These are phyloP conservation scores for Coprinellus micaceus DNA, from an alignment of 768 basidiomycete genomes.

Conservation along the genomic window DNA sequence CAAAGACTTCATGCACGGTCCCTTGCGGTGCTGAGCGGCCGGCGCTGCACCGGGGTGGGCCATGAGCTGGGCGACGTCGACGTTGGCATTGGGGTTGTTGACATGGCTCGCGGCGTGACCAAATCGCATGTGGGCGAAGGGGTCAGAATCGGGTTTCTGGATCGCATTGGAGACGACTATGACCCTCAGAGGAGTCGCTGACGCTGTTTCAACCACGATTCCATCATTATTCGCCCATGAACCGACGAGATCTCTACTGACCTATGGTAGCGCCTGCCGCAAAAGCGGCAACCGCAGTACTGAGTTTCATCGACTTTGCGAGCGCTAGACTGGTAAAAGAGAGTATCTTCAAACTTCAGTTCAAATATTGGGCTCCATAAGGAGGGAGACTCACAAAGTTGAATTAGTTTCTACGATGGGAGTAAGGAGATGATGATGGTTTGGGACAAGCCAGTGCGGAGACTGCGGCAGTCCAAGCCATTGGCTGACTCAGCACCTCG, in stretches of 20 bases:
- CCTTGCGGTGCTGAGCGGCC: slow-evolving; percentile 9
- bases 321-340: neutral
- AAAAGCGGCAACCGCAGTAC: slow-evolving; percentile 30
- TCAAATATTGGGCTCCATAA: too few relatives aligned
- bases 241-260: slow-evolving; percentile 16
- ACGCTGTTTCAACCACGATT: slow-evolving; percentile 19
- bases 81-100: neutral
- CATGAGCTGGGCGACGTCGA: neutral
- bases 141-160: slow-evolving; percentile 10
- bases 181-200: slow-evolving; percentile 50
- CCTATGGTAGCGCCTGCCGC: slow-evolving; percentile 34
- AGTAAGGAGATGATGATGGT: too few relatives aligned
- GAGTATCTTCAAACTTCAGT: neutral
- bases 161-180: slow-evolving; percentile 27
- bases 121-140: slow-evolving; percentile 14
- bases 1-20: slow-evolving; percentile 14
- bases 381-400: too few relatives aligned
- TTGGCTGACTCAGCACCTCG: too few relatives aligned
- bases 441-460: too few relatives aligned
- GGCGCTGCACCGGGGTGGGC: slow-evolving; percentile 7
- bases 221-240: neutral
- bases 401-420: too few relatives aligned
- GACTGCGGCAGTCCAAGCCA: too few relatives aligned
- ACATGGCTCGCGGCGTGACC: slow-evolving; percentile 18
- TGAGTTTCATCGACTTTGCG: slow-evolving; percentile 33